Percentiles rank a stretch among this genome's conserved stretches.
Evolutionary conservation across 2,329 filamentous ascomycete species (phyloP).

Genomic region (Pyricularia pennisetigena): DNA sequence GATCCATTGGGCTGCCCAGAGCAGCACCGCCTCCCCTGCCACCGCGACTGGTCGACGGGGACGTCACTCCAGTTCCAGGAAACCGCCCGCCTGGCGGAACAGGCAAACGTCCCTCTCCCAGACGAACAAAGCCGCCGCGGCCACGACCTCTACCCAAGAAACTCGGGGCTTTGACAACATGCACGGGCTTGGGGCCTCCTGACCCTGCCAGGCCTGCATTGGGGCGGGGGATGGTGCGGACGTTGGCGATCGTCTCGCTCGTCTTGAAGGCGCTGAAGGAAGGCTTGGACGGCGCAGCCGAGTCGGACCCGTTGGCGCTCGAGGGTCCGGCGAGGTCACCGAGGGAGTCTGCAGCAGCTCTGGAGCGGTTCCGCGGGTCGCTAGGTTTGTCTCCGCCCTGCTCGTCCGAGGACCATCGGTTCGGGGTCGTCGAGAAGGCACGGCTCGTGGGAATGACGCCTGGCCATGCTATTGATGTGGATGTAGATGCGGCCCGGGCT

Average conservation of each 20-base stretch:
- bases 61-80: not conserved
- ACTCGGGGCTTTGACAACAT: not conserved
- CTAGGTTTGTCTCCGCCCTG: not conserved
- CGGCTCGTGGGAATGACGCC: not conserved
- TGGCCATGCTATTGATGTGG: not conserved
- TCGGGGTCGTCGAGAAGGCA: constrained; percentile 10
- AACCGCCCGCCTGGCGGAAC: constrained; percentile 2
- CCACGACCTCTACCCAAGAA: not conserved
- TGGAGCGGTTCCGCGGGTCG: not conserved
- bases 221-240: constrained; percentile 2
- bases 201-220: not conserved
- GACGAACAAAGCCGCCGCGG: not conserved
- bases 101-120: not conserved
- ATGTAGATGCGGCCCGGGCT: not conserved
- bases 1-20: not conserved
- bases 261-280: not conserved
- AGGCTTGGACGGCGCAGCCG: not conserved
- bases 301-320: not conserved
- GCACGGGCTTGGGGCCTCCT: not conserved
- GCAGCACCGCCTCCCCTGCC: not conserved
- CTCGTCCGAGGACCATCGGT: constrained; percentile 7
- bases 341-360: constrained; percentile 3
- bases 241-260: not conserved
- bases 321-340: constrained; percentile 3
- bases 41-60: not conserved